Conservation (phyloP, 2,329 filamentous ascomycete species). For the Phyllosticta paracitricarpa region DNA sequence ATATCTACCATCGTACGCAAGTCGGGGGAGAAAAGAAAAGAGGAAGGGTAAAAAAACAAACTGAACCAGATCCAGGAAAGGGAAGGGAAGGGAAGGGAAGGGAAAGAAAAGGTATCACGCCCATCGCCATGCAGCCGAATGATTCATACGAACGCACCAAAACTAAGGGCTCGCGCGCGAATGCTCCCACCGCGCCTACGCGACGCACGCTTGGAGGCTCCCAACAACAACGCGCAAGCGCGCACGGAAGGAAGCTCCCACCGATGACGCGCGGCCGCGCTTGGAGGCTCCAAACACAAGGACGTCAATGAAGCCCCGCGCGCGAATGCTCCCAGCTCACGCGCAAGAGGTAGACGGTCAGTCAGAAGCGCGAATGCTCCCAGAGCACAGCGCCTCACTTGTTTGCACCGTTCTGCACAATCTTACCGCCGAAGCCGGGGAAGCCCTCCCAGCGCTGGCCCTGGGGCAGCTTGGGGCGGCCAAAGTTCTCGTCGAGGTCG, state of each 20-base stretch:
- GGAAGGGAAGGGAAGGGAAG: background rate
- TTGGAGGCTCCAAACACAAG: too few relatives aligned
- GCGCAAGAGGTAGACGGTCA: background rate
- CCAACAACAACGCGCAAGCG: too few relatives aligned
- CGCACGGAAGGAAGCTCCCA: too few relatives aligned
- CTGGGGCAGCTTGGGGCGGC: slow-evolving; percentile 53
- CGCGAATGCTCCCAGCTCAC: background rate
- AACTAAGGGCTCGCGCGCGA: background rate
- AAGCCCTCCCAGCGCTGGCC: slow-evolving; percentile 26
- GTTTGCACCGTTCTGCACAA: slow-evolving; percentile 13
- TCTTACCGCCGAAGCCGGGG: slow-evolving; percentile 26
- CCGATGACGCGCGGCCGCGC: too few relatives aligned
- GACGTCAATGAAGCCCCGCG: too few relatives aligned
- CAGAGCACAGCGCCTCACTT: background rate
- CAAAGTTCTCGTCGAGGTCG: slow-evolving; percentile 89
- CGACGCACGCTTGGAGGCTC: too few relatives aligned
- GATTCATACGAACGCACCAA: background rate
- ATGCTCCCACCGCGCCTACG: background rate
- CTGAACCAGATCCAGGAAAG: background rate
- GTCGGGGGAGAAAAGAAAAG: background rate
- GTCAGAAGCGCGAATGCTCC: too few relatives aligned
- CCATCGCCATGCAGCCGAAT: background rate
- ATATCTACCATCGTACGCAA: background rate
- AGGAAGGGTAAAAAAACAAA: background rate
- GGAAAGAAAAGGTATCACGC: background rate